Percentiles rank a stretch among this genome's conserved stretches.
phyloP scores from a whole-genome alignment of 1,284 basidiomycete genomes.

The Porodaedalea pini region DNA sequence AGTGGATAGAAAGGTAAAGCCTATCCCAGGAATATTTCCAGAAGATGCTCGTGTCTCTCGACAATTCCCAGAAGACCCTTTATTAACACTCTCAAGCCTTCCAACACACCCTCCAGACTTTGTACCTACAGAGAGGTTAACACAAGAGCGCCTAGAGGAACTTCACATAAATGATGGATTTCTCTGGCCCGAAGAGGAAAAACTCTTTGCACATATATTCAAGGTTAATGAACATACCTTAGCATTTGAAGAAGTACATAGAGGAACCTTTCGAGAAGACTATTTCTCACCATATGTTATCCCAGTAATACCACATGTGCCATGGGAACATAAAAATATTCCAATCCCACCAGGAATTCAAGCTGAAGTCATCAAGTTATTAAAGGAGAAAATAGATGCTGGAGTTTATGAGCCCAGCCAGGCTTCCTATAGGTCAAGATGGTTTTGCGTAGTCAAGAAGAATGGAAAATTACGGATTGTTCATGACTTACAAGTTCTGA shows the following conservation, averaged over 20 bases:
- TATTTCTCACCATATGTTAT: conserved; percentile 37
- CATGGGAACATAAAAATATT: conserved; percentile 37
- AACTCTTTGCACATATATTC: neutral
- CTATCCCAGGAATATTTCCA: neutral
- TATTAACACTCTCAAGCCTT: too few relatives aligned
- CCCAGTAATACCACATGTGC: conserved; percentile 33
- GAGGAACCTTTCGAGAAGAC: conserved; percentile 34
- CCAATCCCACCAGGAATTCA: conserved; percentile 38
- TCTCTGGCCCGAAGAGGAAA: neutral
- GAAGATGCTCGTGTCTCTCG: neutral
- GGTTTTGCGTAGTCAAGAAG: conserved; percentile 41
- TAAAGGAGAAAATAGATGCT: too few relatives aligned
- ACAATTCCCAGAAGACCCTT: too few relatives aligned
- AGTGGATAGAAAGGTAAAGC: neutral
- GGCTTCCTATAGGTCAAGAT: conserved; percentile 36
- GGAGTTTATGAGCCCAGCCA: conserved; percentile 32
- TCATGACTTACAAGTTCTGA: conserved; percentile 31
- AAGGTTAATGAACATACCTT: conserved; percentile 27
- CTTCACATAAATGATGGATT: neutral
- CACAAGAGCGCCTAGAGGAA: neutral
- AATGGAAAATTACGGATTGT: conserved; percentile 29
- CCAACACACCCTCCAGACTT: too few relatives aligned
- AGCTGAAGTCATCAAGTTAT: conserved; percentile 32
- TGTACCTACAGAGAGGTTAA: neutral
- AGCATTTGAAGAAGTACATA: conserved; percentile 34